Percentiles rank a stretch among this genome's conserved stretches.
Evolutionary conservation across 75 land plant genomes (phyloP).

Genomic region (Chamaecyparis obtusa): DNA sequence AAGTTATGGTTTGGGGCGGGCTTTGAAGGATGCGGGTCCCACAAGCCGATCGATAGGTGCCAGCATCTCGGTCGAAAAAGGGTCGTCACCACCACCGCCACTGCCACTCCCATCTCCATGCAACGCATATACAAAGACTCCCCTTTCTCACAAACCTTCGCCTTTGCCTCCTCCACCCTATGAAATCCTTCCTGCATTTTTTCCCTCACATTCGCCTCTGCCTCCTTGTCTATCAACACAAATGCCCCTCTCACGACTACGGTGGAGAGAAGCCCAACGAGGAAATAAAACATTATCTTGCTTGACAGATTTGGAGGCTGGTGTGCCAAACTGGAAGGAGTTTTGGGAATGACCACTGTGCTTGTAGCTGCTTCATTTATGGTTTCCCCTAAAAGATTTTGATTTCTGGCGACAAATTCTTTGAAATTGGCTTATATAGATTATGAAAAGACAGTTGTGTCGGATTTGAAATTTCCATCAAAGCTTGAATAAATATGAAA

Average conservation of each 20-base stretch:
- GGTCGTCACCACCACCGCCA: constrained; percentile 55
- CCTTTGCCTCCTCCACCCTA: background rate
- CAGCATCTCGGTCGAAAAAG: too few relatives aligned
- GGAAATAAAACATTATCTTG: background rate
- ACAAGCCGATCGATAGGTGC: too few relatives aligned
- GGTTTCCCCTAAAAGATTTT: background rate
- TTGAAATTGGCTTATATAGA: too few relatives aligned
- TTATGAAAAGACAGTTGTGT: too few relatives aligned
- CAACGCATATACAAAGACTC: constrained; percentile 21
- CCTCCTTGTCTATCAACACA: background rate
- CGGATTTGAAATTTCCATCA: too few relatives aligned
- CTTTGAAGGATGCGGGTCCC: too few relatives aligned
- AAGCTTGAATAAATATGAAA: too few relatives aligned
- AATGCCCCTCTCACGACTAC: background rate
- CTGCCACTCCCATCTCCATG: constrained; percentile 63
- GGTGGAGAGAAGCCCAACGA: background rate
- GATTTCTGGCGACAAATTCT: too few relatives aligned
- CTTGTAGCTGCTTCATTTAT: background rate
- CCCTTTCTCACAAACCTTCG: background rate
- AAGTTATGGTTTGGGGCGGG: too few relatives aligned
- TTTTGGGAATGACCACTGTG: background rate
- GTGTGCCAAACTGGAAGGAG: background rate
- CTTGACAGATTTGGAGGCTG: background rate
- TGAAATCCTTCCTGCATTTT: background rate
- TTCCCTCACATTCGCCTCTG: background rate